Evolutionary conservation across 371 early-diverging fungal genomes (phyloP), one percentile per base, ranked within the genome.

Genomic region (Mortierella sp.): DNA sequence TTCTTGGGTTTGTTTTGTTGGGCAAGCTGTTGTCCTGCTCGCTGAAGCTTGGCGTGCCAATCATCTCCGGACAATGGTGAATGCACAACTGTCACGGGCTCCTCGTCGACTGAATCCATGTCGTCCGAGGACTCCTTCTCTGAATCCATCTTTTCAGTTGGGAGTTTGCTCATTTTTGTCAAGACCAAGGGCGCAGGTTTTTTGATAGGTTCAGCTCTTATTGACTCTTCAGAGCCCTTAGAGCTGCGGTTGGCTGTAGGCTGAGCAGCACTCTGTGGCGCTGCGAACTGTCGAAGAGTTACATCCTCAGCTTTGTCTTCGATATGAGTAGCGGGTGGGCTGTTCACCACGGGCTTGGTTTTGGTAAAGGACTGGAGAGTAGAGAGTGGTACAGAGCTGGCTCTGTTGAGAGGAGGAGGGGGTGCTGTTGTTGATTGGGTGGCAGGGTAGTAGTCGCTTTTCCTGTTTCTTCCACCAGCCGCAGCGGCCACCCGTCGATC

Each of bases 371-470:
- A 69, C n/a, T 83, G 84, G 11, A 76, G 64, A 0, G 81, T 75
- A 1, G 81, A 73, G 11, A 79, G 72, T 11, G 86, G 86, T 4
- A 85, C 86, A 21, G 86, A 85, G 61, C 57, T 79, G 43, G 86
- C 73, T 53, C 86, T 69, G 57, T 76, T 59, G 54, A 85, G 51
- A 8, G 79, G 72, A 46, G 84, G 84, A 8, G 84, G 84, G n/a
- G 81, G 84, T 0, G 59, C 69, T 28, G 74, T 37, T 8, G 78
- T 5, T 19, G 59, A 71, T 19, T 48, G 54, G 26, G 50, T 75
- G n/a, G 74, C 61, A 2, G 86, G 81, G 46, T 64, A 85, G 59
- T 76, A 76, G n/a, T 87, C 83, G 61, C 81, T 83, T 48, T 76
- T 86, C 51, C 77, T 73, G 46, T 74, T 86, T 43, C 76, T 82